Conservation (phyloP, 2,329 filamentous ascomycete species). For the Eurotiales sp. region DNA sequence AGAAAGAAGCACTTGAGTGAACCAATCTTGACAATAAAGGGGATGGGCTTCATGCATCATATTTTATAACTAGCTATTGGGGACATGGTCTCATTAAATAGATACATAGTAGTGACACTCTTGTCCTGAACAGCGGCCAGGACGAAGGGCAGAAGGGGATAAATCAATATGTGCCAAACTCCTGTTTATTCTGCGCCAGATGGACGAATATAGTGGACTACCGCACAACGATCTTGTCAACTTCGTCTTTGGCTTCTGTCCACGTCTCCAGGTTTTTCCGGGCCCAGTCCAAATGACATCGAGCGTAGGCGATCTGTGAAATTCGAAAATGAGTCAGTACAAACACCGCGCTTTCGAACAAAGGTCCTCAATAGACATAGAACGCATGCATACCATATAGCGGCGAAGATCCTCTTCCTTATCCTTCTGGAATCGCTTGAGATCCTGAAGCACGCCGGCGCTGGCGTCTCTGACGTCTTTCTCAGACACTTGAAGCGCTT, state of each 20-base stretch:
- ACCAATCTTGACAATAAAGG: too few relatives aligned
- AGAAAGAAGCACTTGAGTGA: too few relatives aligned
- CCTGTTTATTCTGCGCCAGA: neutral
- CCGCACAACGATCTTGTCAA: slow-evolving; percentile 70
- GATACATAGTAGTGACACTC: slow-evolving; percentile 7
- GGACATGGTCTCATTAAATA: slow-evolving; percentile 9
- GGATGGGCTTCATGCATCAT: too few relatives aligned
- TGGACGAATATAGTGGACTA: slow-evolving; percentile 18
- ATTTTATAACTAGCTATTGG: neutral
- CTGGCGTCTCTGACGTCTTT: slow-evolving; percentile 93
- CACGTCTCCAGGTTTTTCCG: slow-evolving; percentile 86
- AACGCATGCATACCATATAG: slow-evolving; percentile 93
- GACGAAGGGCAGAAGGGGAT: neutral
- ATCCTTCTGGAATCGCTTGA: slow-evolving; percentile 88
- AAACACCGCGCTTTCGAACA: too few relatives aligned
- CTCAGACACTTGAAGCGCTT: slow-evolving; percentile 81
- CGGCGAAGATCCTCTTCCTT: slow-evolving; percentile 91
- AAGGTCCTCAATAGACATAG: too few relatives aligned
- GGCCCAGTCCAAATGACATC: slow-evolving; percentile 91
- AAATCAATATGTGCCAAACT: neutral
- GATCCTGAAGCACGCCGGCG: slow-evolving; percentile 77
- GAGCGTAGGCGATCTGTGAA: slow-evolving; percentile 80
- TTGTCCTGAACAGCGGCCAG: slow-evolving; percentile 1
- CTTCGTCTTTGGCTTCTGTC: slow-evolving; percentile 84
- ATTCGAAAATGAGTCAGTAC: slow-evolving; percentile 15